Evolutionary conservation across 1,284 basidiomycete species (phyloP), one percentile per base, ranked within the genome.

Genomic region (Ustilago bromivora): DNA sequence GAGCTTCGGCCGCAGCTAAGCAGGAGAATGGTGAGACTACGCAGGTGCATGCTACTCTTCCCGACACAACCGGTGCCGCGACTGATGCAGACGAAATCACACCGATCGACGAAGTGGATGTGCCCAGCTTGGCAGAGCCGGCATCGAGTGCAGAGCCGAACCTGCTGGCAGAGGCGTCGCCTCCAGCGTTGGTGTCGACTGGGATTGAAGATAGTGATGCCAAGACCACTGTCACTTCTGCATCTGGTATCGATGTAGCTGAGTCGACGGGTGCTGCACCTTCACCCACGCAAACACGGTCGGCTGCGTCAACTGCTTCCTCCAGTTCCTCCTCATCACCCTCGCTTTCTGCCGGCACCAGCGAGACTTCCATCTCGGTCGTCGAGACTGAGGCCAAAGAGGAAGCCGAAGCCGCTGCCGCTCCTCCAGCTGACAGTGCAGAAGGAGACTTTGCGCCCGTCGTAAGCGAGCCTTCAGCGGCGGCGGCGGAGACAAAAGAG

Each of bases 101-200:
- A 10, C 65, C 64, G 2, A 66, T 68, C 52, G 65, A 71, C 31
- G 60, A 66, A 23, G 57, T 66, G 9, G 66, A 49, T 10, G 19
- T 43, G 19, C 5, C 34, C 3, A 41, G 49, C 3, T 54, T 64
- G 10, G 61, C 67, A 7, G 66, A 59, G 15, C 43, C 60, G 10
- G 32, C 58, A n/a, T 19, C 61, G 3, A 36, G 49, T 23, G 62
- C 52, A 1, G 66, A 35, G 10, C 67, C 76, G 0, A 78, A 78
- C 46, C 40, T 78, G 51, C 57, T 78, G 1, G 76, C 76, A 12
- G 76, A 78, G 19, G 76, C 76, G 17, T 71, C 64, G 0, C 76
- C 76, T 19, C 71, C 76, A 7, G 76, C 76, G 23, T 59, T 78
- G 5, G 59, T 74, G n/a, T 73, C 71, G 40, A 78, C 76, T 4